A percentile compares a stretch with the other conserved stretches of the same genome.
Conservation (phyloP, 352 stramenopile genomes). For the Phytophthora constricta region DNA sequence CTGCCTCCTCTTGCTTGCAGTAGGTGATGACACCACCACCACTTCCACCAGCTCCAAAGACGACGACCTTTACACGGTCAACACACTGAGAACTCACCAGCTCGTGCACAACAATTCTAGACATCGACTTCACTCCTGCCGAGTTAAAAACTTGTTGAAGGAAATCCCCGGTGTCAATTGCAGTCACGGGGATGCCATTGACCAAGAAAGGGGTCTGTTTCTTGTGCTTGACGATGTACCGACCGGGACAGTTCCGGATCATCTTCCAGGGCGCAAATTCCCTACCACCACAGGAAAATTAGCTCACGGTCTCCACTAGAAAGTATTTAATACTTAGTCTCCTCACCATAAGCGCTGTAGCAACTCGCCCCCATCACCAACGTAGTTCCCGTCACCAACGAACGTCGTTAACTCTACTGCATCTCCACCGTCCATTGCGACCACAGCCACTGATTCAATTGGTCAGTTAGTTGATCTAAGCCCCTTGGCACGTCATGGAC, state of each 20-base stretch:
- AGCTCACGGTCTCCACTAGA: background rate
- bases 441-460: background rate
- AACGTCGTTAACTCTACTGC: conserved; percentile 21
- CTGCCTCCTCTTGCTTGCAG: conserved; percentile 44
- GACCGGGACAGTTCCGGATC: conserved; percentile 72
- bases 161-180: conserved; percentile 39
- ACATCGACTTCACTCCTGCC: background rate
- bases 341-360: conserved; percentile 61
- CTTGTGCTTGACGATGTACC: conserved; percentile 70
- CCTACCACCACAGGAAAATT: conserved; percentile 34
- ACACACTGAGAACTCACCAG: conserved; percentile 49
- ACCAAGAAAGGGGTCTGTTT: conserved; percentile 45
- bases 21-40: conserved; percentile 75
- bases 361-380: conserved; percentile 54
- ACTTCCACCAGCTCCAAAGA: conserved; percentile 44
- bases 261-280: conserved; percentile 72
- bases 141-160: conserved; percentile 29
- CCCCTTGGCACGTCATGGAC: background rate
- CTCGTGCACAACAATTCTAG: conserved; percentile 36
- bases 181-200: conserved; percentile 37
- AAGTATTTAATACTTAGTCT: background rate
- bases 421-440: conserved; percentile 15
- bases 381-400: conserved; percentile 56
- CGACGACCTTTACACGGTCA: conserved; percentile 61
- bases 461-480: background rate